Evolutionary conservation across 441 rosid species (phyloP).

Genomic region (Cnidoscolus chayamansa): DNA sequence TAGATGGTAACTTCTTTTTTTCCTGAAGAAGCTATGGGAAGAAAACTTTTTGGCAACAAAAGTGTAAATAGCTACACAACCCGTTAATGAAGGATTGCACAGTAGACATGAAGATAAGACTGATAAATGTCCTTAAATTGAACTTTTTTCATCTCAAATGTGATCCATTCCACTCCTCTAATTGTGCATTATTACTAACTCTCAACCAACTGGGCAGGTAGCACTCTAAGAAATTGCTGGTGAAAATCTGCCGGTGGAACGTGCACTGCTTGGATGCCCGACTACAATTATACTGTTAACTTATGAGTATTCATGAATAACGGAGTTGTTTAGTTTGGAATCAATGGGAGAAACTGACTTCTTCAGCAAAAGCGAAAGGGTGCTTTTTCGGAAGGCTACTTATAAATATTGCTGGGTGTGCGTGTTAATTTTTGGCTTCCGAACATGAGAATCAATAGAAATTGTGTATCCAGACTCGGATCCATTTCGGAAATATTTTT

Average conservation of each 20-base stretch:
- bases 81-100: background rate
- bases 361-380: background rate
- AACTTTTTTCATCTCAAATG: background rate
- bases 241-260: conserved; percentile 5
- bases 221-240: background rate
- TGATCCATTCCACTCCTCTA: background rate
- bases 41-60: background rate
- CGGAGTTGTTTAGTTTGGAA: background rate
- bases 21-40: background rate
- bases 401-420: background rate
- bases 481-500: background rate
- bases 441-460: background rate
- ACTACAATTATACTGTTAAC: background rate
- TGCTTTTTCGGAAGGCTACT: background rate
- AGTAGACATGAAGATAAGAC: background rate
- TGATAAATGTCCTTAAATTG: background rate
- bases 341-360: background rate
- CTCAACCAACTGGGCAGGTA: conserved; percentile 20
- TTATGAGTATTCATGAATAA: background rate
- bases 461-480: background rate
- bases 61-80: background rate
- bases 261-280: conserved; percentile 1
- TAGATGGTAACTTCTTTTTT: background rate
- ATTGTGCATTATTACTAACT: conserved; percentile 1
- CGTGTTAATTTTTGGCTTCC: background rate